These are phyloP conservation scores for Eustoma russellianum DNA, from an alignment of 257 asterid genomes.

Conservation along the genomic window DNA sequence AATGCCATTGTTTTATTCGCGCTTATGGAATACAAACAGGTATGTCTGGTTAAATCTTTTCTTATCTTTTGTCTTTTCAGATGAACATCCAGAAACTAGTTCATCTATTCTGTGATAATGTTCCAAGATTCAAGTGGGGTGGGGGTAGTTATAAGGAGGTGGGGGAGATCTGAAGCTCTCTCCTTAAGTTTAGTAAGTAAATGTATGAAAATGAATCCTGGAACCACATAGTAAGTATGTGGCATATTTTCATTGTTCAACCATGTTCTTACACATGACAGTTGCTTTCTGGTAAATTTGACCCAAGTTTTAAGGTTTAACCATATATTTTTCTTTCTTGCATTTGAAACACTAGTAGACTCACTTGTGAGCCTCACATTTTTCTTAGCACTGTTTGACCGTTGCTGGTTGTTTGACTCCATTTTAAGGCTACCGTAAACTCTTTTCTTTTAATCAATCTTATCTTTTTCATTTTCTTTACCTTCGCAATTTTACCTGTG, in stretches of 20 bases:
- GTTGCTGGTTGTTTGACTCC: too few species aligned
- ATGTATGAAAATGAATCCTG: not conserved
- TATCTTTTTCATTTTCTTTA: too few species aligned
- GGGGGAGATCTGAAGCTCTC: constrained; percentile 28
- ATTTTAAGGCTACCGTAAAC: too few species aligned
- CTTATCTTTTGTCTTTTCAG: not conserved
- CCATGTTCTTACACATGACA: constrained; percentile 9
- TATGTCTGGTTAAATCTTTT: not conserved
- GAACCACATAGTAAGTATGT: constrained; percentile 2
- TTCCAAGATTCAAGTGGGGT: not conserved
- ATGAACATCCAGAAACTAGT: constrained; percentile 1
- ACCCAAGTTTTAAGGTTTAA: constrained; percentile 9
- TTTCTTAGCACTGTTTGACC: too few species aligned
- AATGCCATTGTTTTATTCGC: not conserved
- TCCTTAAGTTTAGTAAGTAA: constrained; percentile 35
- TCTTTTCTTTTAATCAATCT: too few species aligned
- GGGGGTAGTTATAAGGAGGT: not conserved
- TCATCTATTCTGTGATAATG: not conserved
- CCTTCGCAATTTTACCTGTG: too few species aligned
- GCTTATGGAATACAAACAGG: constrained; percentile 6
- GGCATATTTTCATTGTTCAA: not conserved
- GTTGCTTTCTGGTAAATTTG: constrained; percentile 9
- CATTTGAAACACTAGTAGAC: too few species aligned
- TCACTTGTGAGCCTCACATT: too few species aligned
- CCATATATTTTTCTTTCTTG: too few species aligned